Evolutionary conservation across 2,329 filamentous ascomycete genomes (phyloP).

Genomic region (Podosphaera leucotricha): DNA sequence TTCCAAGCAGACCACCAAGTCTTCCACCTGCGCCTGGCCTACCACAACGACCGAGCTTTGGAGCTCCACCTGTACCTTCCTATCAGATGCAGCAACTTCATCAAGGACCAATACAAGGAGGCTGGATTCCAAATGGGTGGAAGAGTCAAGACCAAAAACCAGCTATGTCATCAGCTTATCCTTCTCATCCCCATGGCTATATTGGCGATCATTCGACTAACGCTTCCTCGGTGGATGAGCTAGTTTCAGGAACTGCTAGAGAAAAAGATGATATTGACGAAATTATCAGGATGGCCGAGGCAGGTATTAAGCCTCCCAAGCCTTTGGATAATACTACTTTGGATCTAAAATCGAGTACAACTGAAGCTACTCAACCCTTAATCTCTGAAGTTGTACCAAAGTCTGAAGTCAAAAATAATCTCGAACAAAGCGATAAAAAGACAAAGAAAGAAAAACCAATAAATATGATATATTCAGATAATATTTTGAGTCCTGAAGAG

Average conservation of each 20-base stretch:
- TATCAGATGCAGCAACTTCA: constrained; percentile 29
- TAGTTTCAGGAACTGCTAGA: constrained; percentile 21
- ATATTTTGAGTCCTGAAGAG: constrained; percentile 65
- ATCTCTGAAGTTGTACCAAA: constrained; percentile 11
- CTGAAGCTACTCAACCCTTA: constrained; percentile 18
- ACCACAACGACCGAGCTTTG: constrained; percentile 35
- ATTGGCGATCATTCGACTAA: constrained; percentile 16
- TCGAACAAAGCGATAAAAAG: constrained; percentile 32
- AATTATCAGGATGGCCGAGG: constrained; percentile 39
- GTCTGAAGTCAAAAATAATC: constrained; percentile 10
- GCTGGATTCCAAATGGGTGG: constrained; percentile 17
- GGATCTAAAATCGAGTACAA: constrained; percentile 18
- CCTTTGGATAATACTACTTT: constrained; percentile 20
- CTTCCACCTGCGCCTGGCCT: constrained; percentile 31
- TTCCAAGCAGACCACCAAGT: constrained; percentile 26
- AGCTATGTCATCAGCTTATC: constrained; percentile 18
- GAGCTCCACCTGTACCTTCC: constrained; percentile 25
- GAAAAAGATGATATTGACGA: constrained; percentile 39
- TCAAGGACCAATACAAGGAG: constrained; percentile 20
- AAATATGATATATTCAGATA: constrained; percentile 62
- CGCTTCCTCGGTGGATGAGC: constrained; percentile 24
- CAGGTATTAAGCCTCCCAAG: constrained; percentile 28
- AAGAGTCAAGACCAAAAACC: constrained; percentile 17
- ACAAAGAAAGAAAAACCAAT: constrained; percentile 43
- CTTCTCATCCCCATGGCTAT: constrained; percentile 16